A percentile compares a stretch with the other conserved stretches of the same genome.
phyloP scores from a whole-genome alignment of 176 grass and related monocot genomes.

The Carex pumila region DNA sequence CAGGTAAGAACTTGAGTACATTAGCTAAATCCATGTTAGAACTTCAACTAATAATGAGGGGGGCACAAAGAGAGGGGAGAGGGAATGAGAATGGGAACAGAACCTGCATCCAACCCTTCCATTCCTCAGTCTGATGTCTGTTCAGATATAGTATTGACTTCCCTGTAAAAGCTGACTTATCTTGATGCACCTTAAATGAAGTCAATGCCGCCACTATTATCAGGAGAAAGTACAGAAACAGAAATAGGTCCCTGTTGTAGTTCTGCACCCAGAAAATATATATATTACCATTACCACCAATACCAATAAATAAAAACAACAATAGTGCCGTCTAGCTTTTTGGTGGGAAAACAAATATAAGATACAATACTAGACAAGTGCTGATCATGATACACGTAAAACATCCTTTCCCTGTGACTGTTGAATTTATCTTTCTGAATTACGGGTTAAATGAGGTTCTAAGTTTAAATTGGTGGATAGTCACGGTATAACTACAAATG shows the following conservation, averaged over 20 bases:
- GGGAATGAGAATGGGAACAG: neutral
- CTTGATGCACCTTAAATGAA: constrained; percentile 92
- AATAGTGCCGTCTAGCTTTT: neutral
- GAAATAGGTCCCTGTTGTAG: constrained; percentile 88
- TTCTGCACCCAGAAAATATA: constrained; percentile 45
- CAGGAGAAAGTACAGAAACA: constrained; percentile 99
- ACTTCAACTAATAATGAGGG: neutral
- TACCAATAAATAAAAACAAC: neutral
- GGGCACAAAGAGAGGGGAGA: neutral
- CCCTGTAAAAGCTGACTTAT: constrained; percentile 76
- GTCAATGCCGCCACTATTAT: constrained; percentile 90
- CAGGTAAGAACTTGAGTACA: neutral
- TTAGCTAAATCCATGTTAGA: neutral
- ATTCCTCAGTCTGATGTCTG: constrained; percentile 99
- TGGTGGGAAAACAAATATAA: neutral
- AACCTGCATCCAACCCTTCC: constrained; percentile 99
- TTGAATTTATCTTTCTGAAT: neutral
- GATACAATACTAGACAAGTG: neutral
- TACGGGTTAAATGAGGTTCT: neutral
- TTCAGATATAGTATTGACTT: constrained; percentile 87
- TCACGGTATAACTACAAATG: neutral
- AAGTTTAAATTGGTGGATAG: too few relatives aligned
- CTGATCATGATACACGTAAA: neutral
- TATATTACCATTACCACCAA: neutral
- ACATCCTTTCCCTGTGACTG: neutral